A percentile compares a stretch with the other conserved stretches of the same genome.
Conservation (phyloP, 805 yeast species). For the Candida berthetii region DNA sequence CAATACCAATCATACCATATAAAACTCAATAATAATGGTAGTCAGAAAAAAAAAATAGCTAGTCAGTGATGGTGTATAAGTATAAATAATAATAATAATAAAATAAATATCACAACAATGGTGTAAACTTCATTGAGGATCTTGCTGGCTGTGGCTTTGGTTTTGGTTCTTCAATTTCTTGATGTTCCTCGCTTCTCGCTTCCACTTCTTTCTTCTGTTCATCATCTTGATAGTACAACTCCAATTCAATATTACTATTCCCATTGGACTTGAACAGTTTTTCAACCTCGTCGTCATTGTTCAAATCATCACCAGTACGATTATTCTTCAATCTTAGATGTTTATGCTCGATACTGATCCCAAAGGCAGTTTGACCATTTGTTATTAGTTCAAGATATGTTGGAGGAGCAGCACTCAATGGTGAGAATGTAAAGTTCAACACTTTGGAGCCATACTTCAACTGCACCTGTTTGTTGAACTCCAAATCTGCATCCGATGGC, state of each 20-base stretch:
- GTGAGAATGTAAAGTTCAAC: conserved; percentile 61
- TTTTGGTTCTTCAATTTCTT: conserved; percentile 16
- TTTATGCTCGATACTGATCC: conserved; percentile 2
- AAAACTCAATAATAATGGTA: no score
- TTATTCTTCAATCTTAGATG: conserved; percentile 11
- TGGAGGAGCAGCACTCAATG: conserved; percentile 70
- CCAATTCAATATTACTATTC: neutral
- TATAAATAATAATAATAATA: no score
- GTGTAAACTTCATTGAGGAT: conserved; percentile 15
- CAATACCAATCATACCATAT: no score
- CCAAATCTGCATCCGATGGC: conserved; percentile 29
- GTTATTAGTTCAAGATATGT: conserved; percentile 70
- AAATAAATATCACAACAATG: conserved; percentile 11
- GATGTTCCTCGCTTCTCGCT: conserved; percentile 3
- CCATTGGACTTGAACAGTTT: conserved; percentile 11
- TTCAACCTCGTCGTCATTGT: conserved; percentile 8
- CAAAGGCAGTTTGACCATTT: conserved; percentile 68
- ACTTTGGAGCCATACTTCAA: conserved; percentile 47
- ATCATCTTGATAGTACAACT: neutral
- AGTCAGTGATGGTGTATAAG: no score
- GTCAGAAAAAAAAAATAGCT: neutral
- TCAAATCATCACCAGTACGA: conserved; percentile 8
- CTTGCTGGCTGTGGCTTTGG: conserved; percentile 2
- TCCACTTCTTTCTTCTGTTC: neutral
- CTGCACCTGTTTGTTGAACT: conserved; percentile 30